Evolutionary conservation across 2,329 filamentous ascomycete genomes (phyloP).

Genomic region (Arthrinium phaeospermum): DNA sequence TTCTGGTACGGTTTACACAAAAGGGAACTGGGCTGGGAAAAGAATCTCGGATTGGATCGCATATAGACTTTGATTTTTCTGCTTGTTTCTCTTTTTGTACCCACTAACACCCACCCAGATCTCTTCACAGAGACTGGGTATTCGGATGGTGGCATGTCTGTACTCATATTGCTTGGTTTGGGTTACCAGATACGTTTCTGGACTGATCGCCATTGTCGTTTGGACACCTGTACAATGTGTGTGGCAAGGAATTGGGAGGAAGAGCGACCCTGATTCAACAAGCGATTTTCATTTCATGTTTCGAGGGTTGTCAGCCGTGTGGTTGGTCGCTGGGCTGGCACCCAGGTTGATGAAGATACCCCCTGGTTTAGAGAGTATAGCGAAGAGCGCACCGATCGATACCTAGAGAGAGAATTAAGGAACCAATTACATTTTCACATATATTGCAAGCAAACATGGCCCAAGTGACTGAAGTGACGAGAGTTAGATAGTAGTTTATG

Average conservation of each 20-base stretch:
- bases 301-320: slow-evolving; percentile 36
- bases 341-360: slow-evolving; percentile 45
- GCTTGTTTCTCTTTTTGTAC: slow-evolving; percentile 32
- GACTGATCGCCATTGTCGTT: not conserved
- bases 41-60: slow-evolving; percentile 34
- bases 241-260: slow-evolving; percentile 33
- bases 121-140: slow-evolving; percentile 32
- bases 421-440: not conserved
- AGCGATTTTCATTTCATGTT: slow-evolving; percentile 28
- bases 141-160: slow-evolving; percentile 17
- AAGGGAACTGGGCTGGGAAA: slow-evolving; percentile 38
- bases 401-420: not conserved
- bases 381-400: slow-evolving; percentile 26
- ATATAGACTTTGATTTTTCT: slow-evolving; percentile 40
- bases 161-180: slow-evolving; percentile 16
- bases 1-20: slow-evolving; percentile 36
- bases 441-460: not conserved
- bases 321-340: slow-evolving; percentile 39
- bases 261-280: slow-evolving; percentile 24
- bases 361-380: slow-evolving; percentile 43
- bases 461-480: not conserved
- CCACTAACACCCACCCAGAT: slow-evolving; percentile 21
- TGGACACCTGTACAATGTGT: slow-evolving; percentile 17
- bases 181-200: slow-evolving; percentile 12
- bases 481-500: not conserved